Percentiles rank a stretch among this genome's conserved stretches.
Evolutionary conservation across 2,329 filamentous ascomycete genomes (phyloP).

Genomic region (Ophiostoma himal-ulmi): DNA sequence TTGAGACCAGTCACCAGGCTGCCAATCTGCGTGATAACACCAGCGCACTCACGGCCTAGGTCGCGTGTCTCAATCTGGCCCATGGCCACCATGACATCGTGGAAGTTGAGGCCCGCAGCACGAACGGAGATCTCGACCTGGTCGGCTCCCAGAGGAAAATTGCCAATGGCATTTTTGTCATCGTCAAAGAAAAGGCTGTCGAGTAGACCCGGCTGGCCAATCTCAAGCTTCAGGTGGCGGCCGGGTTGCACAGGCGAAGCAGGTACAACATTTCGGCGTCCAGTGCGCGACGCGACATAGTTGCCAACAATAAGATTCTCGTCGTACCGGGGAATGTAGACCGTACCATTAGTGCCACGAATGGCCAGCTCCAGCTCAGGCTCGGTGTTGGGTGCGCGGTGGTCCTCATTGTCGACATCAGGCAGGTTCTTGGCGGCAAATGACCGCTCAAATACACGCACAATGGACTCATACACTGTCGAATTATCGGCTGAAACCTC

Average conservation of each 20-base stretch:
- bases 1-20: constrained; percentile 25
- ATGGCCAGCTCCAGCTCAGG: constrained; percentile 24
- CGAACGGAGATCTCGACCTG: constrained; percentile 32
- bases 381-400: constrained; percentile 4
- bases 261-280: constrained; percentile 17
- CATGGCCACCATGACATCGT: constrained; percentile 35
- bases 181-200: constrained; percentile 30
- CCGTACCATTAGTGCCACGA: constrained; percentile 18
- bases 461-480: background rate
- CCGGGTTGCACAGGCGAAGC: constrained; percentile 23
- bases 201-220: constrained; percentile 28
- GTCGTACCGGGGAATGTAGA: constrained; percentile 25
- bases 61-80: constrained; percentile 25
- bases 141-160: constrained; percentile 15
- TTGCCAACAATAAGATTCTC: constrained; percentile 13
- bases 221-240: constrained; percentile 23
- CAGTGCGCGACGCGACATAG: constrained; percentile 24
- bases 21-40: constrained; percentile 26
- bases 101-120: constrained; percentile 35
- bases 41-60: constrained; percentile 32
- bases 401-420: background rate
- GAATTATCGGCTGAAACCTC: constrained; percentile 23
- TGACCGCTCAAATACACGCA: constrained; percentile 16
- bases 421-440: constrained; percentile 13
- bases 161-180: constrained; percentile 16